Conservation (phyloP, 306 rosid species). For the Coriaria nepalensis region DNA sequence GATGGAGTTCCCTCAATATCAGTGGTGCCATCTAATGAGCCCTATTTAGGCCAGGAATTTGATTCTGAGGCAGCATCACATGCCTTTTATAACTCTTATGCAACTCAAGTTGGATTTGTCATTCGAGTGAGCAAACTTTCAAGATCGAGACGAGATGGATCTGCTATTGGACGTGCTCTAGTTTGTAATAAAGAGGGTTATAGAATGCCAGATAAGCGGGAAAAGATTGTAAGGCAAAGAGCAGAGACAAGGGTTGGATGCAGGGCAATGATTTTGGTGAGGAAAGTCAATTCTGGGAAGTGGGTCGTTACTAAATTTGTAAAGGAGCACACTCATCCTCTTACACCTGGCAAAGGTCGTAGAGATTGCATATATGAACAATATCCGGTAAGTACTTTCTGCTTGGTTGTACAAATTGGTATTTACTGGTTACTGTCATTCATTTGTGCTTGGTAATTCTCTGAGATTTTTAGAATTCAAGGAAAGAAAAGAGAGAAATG, state of each 20-base stretch:
- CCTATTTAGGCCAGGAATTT: conserved; percentile 87
- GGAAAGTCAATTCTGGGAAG: conserved; percentile 73
- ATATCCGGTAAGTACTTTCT: conserved; percentile 61
- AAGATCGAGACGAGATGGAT: conserved; percentile 85
- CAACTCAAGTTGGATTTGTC: conserved; percentile 61
- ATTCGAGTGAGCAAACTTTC: conserved; percentile 96
- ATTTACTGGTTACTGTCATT: not conserved
- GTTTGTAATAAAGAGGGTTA: conserved; percentile 98
- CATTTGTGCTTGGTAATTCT: not conserved
- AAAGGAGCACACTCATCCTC: conserved; percentile 78
- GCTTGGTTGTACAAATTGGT: conserved; percentile 10
- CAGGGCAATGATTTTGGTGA: conserved; percentile 86
- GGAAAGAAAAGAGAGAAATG: too few species aligned
- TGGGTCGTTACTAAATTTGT: conserved; percentile 80
- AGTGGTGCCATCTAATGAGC: conserved; percentile 46
- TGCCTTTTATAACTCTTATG: conserved; percentile 87
- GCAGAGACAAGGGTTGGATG: conserved; percentile 97
- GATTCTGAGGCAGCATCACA: conserved; percentile 85
- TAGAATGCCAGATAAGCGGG: conserved; percentile 94
- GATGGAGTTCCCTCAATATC: conserved; percentile 36
- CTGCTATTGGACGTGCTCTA: conserved; percentile 89
- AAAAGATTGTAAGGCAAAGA: conserved; percentile 85
- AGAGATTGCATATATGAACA: conserved; percentile 73
- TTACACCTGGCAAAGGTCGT: conserved; percentile 70
- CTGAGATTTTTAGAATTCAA: conserved; percentile 6